Base-by-base conservation (phyloP, 2,329 filamentous ascomycete genomes). In the Scopulariopsis brevicaulis region DNA sequence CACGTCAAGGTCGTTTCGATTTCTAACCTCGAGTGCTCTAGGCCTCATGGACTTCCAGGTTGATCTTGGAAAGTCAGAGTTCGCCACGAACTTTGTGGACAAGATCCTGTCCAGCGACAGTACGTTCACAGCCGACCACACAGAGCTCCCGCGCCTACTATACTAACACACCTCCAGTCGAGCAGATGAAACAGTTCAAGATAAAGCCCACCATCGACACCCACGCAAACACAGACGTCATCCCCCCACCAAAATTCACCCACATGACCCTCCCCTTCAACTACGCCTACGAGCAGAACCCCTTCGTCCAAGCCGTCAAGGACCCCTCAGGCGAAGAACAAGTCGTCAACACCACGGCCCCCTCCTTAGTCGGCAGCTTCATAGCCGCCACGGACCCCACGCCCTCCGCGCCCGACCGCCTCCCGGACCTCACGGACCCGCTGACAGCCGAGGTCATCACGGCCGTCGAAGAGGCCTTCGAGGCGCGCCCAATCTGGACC, bases 21-120 rank as follows among this genome's bases (percentile, higher is more conserved):
- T 50, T 4, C 22, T 50, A 20, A 48, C 43, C 10, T 20, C 15
- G 11, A 50, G 7, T 24, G 4, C 20, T 24, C 20, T 40, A 83
- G 82, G 81, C 35, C 78, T 96, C 62, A 86, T 90, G 10, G 93
- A 97, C 70, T 95, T 95, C 66, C 90, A 95, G 65, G 93, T 86
- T 71, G 84, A 89, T 24, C 84, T 87, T 55, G 78, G 78, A 15
- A 78, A 81, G 40, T 86, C 86, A 53, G 74, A 80, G 0, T 89
- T 95, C 68, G 83, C 91, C 65, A 78, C 79, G 35, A 82, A 85
- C 60, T 84, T 96, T 59, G 79, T 82, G 56, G 78, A 91, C 2
- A 82, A 86, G 58, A 77, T 95, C 28, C 72, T 94, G 7, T 81
- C 86, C 1, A 85, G 87, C 61, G 79, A 89, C 62, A 84, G 89